phyloP scores from a whole-genome alignment of 805 yeast species.

The Candida incommunis region DNA sequence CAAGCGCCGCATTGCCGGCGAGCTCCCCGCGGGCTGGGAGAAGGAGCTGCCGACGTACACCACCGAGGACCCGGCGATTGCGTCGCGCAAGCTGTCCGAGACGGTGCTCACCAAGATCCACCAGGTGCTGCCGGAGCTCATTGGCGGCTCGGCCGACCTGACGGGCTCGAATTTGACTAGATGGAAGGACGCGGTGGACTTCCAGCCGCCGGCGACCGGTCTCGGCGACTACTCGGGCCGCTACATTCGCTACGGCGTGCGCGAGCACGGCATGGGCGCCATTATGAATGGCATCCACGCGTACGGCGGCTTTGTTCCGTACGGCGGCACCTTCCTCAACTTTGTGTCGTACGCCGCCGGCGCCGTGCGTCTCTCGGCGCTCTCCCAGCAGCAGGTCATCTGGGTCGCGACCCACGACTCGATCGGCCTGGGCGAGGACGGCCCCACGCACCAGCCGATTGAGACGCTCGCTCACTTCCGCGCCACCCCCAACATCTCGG shows the following conservation, averaged over 20 bases:
- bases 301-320: slow-evolving; percentile 69
- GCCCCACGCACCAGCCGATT: slow-evolving; percentile 45
- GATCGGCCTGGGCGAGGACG: slow-evolving; percentile 45
- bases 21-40: slow-evolving; percentile 77
- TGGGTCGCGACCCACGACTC: slow-evolving; percentile 46
- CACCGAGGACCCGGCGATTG: slow-evolving; percentile 66
- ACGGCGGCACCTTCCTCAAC: slow-evolving; percentile 97
- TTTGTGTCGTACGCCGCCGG: slow-evolving; percentile 53
- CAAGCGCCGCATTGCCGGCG: slow-evolving; percentile 58
- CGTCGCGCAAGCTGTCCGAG: slow-evolving; percentile 91
- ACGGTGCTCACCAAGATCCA: slow-evolving; percentile 50
- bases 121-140: slow-evolving; percentile 64
- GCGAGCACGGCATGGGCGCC: slow-evolving; percentile 99
- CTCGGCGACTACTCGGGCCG: slow-evolving; percentile 85
- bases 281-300: slow-evolving; percentile 95
- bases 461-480: slow-evolving; percentile 37
- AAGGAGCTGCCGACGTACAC: slow-evolving; percentile 64
- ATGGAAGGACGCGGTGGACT: slow-evolving; percentile 70
- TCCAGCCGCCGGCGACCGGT: slow-evolving; percentile 74
- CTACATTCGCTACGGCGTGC: slow-evolving; percentile 93
- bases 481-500: slow-evolving; percentile 34
- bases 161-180: slow-evolving; percentile 94
- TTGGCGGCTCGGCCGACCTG: slow-evolving; percentile 98
- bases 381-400: slow-evolving; percentile 31
- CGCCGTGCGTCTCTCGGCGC: slow-evolving; percentile 36